Evolutionary conservation across 192 early-diverging fungal species (phyloP), one percentile per base, ranked within the genome.

Genomic region (Backusella parvicylindrica): DNA sequence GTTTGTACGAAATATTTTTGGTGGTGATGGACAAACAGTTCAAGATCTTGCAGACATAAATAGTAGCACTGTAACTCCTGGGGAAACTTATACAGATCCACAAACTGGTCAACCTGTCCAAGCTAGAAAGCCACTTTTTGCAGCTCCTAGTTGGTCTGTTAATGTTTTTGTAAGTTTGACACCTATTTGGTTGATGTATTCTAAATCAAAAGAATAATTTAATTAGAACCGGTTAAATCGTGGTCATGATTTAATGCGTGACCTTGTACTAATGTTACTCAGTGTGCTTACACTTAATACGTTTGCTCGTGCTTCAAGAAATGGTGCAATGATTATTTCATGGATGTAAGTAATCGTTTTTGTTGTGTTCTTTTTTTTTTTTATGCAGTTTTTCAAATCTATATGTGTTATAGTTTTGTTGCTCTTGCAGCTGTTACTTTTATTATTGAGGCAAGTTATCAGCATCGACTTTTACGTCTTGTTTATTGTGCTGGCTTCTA

Each of bases 271-370:
- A 26, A 68, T 82, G 41, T 36, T 84, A 16, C 72, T 82, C 16
- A 47, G 75, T 0, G 78, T 79, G 0, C 63, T 84, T 31, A 53
- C 68, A 15, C 13, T 84, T 13, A 84, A 84, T 35, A 78, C 75
- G 21, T 73, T 84, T 47, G 81, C 72, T 40, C 71, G 81, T 70
- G 81, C 75, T 31, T 73, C 78, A 38, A 75, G 50, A 12, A 23
- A 33, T 43, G 75, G 78, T 11, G 83, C 77, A 2, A 76, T 77
- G 76, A 77, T 84, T 56, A 18, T 84, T 8, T 18, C 78, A 26
- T 84, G 83, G 83, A 43, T 84, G 70, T 84, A 79, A 75, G 81
- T 74, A 35, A 6, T 23, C 65, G 6, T 75, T 74, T 64, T 41
- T 3, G 2, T 33, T 30, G 31, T 9, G 1, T 3, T 9, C 4